Percentiles rank a stretch among this genome's conserved stretches.
Evolutionary conservation across 192 early-diverging fungal genomes (phyloP).

Genomic region (Piromyces sp.): DNA sequence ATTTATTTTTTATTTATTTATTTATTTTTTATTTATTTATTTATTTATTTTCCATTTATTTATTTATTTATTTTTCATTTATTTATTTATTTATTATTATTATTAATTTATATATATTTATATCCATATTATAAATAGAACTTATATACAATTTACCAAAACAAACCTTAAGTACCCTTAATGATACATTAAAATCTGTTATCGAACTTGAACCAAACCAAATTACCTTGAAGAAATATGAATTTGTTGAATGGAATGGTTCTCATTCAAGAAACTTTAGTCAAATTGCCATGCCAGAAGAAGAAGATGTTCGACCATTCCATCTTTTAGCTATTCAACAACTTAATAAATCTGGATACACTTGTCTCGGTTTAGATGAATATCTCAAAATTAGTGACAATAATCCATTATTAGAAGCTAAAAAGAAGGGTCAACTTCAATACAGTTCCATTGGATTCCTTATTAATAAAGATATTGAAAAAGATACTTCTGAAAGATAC

Average conservation of each 20-base stretch:
- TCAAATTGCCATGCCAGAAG: background rate
- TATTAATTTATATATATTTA: too few species aligned
- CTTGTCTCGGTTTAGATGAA: background rate
- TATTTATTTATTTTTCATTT: too few species aligned
- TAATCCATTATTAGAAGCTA: background rate
- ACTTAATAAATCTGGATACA: background rate
- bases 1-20: too few species aligned
- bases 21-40: too few species aligned
- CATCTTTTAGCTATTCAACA: background rate
- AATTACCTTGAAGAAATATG: background rate
- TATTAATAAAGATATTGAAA: background rate
- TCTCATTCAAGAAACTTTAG: background rate
- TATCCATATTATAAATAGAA: background rate
- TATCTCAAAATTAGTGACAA: background rate
- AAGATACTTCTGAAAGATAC: background rate
- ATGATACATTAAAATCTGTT: background rate
- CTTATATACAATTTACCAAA: background rate
- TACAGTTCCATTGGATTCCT: background rate
- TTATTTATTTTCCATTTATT: too few species aligned
- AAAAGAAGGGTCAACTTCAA: background rate
- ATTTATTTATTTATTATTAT: too few species aligned
- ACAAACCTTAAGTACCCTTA: background rate
- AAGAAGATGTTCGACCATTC: background rate
- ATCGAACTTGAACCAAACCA: background rate
- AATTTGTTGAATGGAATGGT: background rate